phyloP scores from a whole-genome alignment of 257 asterid species.

The Pogostemon cablin region DNA sequence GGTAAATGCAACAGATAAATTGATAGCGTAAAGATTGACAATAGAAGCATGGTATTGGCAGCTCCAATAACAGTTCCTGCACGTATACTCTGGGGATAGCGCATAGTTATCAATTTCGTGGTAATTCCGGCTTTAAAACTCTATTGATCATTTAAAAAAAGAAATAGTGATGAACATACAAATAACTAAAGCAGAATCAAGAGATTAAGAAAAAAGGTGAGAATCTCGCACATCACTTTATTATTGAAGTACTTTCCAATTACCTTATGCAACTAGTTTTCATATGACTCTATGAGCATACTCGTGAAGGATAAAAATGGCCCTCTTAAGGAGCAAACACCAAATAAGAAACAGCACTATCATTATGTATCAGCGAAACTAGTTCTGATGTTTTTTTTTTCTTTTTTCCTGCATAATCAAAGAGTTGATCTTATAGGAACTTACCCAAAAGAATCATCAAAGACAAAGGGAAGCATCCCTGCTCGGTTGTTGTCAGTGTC shows the following conservation, averaged over 20 bases:
- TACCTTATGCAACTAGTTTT: slow-evolving; percentile 7
- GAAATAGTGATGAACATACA: slow-evolving; percentile 13
- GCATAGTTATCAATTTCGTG: not conserved
- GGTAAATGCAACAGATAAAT: not conserved
- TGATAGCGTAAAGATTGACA: not conserved
- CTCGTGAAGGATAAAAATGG: not conserved
- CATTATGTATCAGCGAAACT: slow-evolving; percentile 11
- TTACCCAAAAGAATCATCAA: slow-evolving; percentile 96
- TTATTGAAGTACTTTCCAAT: not conserved
- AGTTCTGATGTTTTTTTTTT: slow-evolving; percentile 24
- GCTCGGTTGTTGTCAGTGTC: slow-evolving; percentile 92
- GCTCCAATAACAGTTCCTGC: not conserved
- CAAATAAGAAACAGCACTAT: not conserved
- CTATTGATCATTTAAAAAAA: not conserved
- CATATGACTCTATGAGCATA: not conserved
- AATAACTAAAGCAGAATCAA: slow-evolving; percentile 1
- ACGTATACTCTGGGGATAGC: not conserved
- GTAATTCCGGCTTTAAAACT: not conserved
- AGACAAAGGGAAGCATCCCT: slow-evolving; percentile 99
- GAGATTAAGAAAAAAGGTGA: slow-evolving; percentile 13
- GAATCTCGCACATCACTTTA: not conserved
- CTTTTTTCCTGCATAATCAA: slow-evolving; percentile 14
- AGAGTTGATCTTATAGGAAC: slow-evolving; percentile 28
- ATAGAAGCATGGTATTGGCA: not conserved
- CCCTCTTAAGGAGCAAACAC: not conserved